phyloP scores from a whole-genome alignment of 352 stramenopile species.

The Aphanomyces astaci region DNA sequence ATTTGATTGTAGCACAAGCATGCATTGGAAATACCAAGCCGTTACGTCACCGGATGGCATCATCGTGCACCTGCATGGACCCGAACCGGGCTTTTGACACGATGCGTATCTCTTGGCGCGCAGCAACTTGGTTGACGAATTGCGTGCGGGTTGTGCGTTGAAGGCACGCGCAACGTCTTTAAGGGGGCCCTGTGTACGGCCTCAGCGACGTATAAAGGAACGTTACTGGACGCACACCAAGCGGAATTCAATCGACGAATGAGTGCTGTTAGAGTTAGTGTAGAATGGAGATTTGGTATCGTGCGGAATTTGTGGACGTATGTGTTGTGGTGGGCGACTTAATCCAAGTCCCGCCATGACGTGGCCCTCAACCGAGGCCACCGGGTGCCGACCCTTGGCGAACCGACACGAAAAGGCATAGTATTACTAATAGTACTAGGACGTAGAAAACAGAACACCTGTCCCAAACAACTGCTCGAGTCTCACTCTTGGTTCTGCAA shows the following conservation, averaged over 20 bases:
- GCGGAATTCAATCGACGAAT: conserved; percentile 12
- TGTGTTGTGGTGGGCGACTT: too few species aligned
- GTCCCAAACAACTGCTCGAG: too few species aligned
- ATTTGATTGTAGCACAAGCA: not conserved
- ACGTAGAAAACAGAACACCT: too few species aligned
- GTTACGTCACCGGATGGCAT: not conserved
- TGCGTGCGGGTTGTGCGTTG: not conserved
- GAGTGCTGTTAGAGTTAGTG: not conserved
- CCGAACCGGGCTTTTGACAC: not conserved
- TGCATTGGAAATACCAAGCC: not conserved
- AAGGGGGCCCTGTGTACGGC: not conserved
- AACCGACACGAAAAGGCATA: too few species aligned
- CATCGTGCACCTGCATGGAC: not conserved
- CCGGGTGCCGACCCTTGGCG: too few species aligned
- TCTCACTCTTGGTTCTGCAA: too few species aligned
- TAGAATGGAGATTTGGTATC: conserved; percentile 19
- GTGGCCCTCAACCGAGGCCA: too few species aligned
- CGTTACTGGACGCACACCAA: not conserved
- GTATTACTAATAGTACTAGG: too few species aligned
- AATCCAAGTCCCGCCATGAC: too few species aligned
- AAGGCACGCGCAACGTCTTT: not conserved
- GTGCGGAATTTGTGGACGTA: conserved; percentile 7
- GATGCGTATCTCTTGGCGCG: not conserved
- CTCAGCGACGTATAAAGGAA: not conserved
- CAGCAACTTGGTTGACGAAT: not conserved